Percentiles rank a stretch among this genome's conserved stretches.
Evolutionary conservation across 2,329 filamentous ascomycete genomes (phyloP).

Genomic region (Myriosclerotinia curreyana): DNA sequence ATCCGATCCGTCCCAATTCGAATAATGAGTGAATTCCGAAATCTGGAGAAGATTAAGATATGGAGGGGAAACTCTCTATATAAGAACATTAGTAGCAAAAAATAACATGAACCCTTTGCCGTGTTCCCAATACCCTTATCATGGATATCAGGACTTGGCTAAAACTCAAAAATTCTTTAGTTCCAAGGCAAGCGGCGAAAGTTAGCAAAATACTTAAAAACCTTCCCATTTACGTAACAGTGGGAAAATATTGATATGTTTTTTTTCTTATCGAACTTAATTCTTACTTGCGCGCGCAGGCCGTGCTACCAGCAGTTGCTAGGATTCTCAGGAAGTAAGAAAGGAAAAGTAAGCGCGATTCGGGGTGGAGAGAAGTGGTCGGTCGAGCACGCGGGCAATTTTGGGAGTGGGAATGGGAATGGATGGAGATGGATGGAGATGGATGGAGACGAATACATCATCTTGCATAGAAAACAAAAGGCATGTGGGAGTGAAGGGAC

Average conservation of each 20-base stretch:
- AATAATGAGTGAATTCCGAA: constrained; percentile 7
- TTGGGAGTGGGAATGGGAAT: constrained; percentile 5
- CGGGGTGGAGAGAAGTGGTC: background rate
- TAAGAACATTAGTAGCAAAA: constrained; percentile 2
- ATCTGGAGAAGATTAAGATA: background rate
- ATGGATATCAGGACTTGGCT: constrained; percentile 12
- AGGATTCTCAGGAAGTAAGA: background rate
- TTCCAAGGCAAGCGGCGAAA: constrained; percentile 10
- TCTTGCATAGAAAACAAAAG: background rate
- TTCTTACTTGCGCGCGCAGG: background rate
- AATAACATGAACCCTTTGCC: constrained; percentile 4
- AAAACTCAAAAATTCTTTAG: constrained; percentile 8
- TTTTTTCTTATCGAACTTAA: background rate
- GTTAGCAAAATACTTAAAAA: background rate
- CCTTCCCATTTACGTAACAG: constrained; percentile 18
- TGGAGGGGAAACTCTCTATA: constrained; percentile 3
- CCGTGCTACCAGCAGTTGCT: background rate
- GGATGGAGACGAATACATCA: constrained; percentile 15
- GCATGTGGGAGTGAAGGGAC: background rate
- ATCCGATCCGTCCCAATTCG: constrained; percentile 1
- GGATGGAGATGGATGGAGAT: too few relatives aligned
- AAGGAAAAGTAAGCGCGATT: constrained; percentile 7
- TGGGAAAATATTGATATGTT: background rate
- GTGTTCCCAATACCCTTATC: constrained; percentile 7
- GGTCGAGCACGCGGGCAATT: constrained; percentile 5